Base-by-base conservation (phyloP, 2,329 filamentous ascomycete genomes). In the Acarospora socialis region DNA sequence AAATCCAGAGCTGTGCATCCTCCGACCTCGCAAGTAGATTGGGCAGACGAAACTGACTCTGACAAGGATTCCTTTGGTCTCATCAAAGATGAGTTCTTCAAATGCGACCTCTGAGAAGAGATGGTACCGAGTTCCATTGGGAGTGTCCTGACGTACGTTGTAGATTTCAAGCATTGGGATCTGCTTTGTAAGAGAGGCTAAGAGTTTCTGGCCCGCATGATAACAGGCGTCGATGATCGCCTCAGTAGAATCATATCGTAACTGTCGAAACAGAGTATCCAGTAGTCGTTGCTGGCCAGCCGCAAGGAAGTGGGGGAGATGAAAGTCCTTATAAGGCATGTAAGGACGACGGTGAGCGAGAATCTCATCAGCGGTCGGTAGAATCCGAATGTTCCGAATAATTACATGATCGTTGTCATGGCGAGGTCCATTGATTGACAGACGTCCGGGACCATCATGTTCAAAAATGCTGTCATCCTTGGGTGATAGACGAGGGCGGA, bases 21-120 rank as follows among this genome's bases (percentile, higher is more conserved):
- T 39, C 5, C 32, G 28, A 8, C 44, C 47, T 30, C 45, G 39
- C 32, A 53, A 38, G 23, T 33, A 40, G 4, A 32, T 30, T 7
- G 50, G 50, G 32, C 50, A 53, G 9, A 42, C 39, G 36, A 45
- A 52, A 33, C 46, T 50, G 15, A 50, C 14, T n/a, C 44, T 41
- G 7, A 48, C 31, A 7, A 43, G 28, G 3, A 50, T 27, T 4
- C 41, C 43, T 23, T 42, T 43, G 13, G 32, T 20, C 5, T 40
- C 29, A 18, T 44, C 21, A 17, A 46, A 46, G 1, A 22, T 16
- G 10, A 42, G 26, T 8, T 44, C 40, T 21, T 44, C 42, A 12
- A 46, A 39, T 14, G 21, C n/a, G 12, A 43, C 33, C 15, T 40
- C 41, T 14, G 34, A 37, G 26, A 43, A 46, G 5, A 45, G 14